Conservation (phyloP, 2,329 filamentous ascomycete genomes). For the Colletotrichum sansevieriae region DNA sequence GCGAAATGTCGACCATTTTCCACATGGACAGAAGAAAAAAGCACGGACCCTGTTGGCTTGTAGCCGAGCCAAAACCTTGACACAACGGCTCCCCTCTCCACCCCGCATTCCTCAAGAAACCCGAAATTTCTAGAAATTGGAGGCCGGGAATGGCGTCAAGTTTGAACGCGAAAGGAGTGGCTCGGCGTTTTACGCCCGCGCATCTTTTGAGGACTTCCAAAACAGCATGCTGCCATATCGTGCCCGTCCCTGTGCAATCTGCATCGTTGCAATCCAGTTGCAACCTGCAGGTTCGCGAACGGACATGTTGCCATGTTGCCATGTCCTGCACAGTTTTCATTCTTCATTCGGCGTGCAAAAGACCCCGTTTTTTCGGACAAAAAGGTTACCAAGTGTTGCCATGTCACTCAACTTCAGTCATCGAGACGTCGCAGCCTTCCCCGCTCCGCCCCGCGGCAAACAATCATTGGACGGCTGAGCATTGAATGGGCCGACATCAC, state of each 20-base stretch:
- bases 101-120: not conserved
- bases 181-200: not conserved
- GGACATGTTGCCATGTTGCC: no score
- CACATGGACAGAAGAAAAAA: not conserved
- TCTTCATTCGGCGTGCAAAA: no score
- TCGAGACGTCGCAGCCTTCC: slow-evolving; percentile 30
- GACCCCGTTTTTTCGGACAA: no score
- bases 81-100: not conserved
- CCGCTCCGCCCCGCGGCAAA: slow-evolving; percentile 39
- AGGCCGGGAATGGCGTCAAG: slow-evolving; percentile 35
- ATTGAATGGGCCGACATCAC: slow-evolving; percentile 18
- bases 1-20: slow-evolving; percentile 24
- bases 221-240: slow-evolving; percentile 36
- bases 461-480: slow-evolving; percentile 23
- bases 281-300: slow-evolving; percentile 37
- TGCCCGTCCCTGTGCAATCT: slow-evolving; percentile 17
- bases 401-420: slow-evolving; percentile 37
- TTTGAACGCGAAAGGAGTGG: slow-evolving; percentile 13
- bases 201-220: slow-evolving; percentile 6
- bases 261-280: slow-evolving; percentile 31
- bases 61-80: not conserved
- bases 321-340: no score
- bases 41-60: slow-evolving; percentile 1
- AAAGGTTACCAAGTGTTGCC: no score
- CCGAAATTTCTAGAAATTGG: slow-evolving; percentile 30